phyloP scores from a whole-genome alignment of 192 early-diverging fungal species.

The Coemansia sp. region DNA sequence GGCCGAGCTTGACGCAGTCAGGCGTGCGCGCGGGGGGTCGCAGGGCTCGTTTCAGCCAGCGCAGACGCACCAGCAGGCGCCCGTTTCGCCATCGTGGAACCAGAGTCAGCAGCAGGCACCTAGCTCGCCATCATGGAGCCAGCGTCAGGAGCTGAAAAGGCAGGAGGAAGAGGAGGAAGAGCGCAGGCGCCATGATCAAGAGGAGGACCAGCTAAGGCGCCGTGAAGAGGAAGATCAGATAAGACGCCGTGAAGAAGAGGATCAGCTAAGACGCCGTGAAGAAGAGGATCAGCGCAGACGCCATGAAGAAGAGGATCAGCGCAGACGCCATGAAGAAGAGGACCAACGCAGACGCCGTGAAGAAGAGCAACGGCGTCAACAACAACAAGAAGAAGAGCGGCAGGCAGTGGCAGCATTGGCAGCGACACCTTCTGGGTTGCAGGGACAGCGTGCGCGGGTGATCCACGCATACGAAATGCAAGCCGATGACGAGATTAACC shows the following conservation, averaged over 20 bases:
- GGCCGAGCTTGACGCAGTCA: conserved; percentile 44
- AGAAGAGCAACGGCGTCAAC: conserved; percentile 51
- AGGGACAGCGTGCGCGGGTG: conserved; percentile 52
- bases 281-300: conserved; percentile 21
- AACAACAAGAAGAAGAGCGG: conserved; percentile 28
- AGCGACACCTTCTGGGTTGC: conserved; percentile 12
- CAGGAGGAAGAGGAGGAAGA: conserved; percentile 23
- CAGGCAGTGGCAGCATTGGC: conserved; percentile 6
- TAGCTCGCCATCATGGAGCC: conserved; percentile 33
- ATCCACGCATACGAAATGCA: conserved; percentile 75
- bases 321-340: conserved; percentile 46
- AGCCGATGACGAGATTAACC: conserved; percentile 82
- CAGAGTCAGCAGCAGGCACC: conserved; percentile 24
- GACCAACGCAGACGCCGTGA: conserved; percentile 22
- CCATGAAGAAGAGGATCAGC: conserved; percentile 46
- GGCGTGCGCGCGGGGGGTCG: conserved; percentile 35
- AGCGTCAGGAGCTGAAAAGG: conserved; percentile 17
- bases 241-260: conserved; percentile 32
- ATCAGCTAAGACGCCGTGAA: conserved; percentile 25
- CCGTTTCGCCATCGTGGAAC: conserved; percentile 31
- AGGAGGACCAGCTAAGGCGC: conserved; percentile 27
- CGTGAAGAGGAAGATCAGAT: conserved; percentile 26
- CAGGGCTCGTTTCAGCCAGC: conserved; percentile 12
- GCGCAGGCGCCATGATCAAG: conserved; percentile 22
- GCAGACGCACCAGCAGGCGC: conserved; percentile 17